Percentiles rank a stretch among this genome's conserved stretches.
phyloP scores from a whole-genome alignment of 768 basidiomycete genomes.

The Lactifluus echinatus region DNA sequence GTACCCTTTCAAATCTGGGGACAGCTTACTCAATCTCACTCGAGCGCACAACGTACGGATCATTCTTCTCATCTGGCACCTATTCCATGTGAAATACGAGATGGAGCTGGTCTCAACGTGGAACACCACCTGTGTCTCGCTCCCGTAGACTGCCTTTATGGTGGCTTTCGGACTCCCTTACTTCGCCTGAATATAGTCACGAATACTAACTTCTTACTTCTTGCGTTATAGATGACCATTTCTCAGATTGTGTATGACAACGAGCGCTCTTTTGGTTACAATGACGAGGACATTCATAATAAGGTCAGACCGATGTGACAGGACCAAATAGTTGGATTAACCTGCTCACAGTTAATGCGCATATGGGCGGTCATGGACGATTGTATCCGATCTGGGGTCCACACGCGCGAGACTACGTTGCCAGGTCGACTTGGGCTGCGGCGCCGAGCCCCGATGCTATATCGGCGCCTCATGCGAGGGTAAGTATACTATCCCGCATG shows the following conservation, averaged over 20 bases:
- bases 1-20: conserved; percentile 75
- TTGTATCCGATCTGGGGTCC: conserved; percentile 81
- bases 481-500: conserved; percentile 26
- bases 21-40: conserved; percentile 65
- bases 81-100: not conserved
- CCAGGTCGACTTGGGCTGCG: conserved; percentile 79
- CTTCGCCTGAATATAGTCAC: not conserved
- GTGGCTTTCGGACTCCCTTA: not conserved
- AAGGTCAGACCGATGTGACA: conserved; percentile 40
- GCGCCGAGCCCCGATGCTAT: conserved; percentile 81
- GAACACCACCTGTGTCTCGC: not conserved
- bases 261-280: conserved; percentile 72
- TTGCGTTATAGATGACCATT: conserved; percentile 64
- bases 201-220: not conserved
- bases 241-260: conserved; percentile 93
- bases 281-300: conserved; percentile 61
- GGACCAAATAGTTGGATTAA: not conserved
- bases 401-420: conserved; percentile 65
- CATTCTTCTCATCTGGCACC: not conserved
- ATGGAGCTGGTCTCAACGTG: not conserved
- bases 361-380: conserved; percentile 93
- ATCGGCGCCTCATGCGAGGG: conserved; percentile 87
- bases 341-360: conserved; percentile 41
- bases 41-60: conserved; percentile 69
- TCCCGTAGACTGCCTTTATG: not conserved